A percentile compares a stretch with the other conserved stretches of the same genome.
These are phyloP conservation scores for Scheffersomyces insectosa DNA, from an alignment of 1,139 yeast genomes.

Conservation along the genomic window DNA sequence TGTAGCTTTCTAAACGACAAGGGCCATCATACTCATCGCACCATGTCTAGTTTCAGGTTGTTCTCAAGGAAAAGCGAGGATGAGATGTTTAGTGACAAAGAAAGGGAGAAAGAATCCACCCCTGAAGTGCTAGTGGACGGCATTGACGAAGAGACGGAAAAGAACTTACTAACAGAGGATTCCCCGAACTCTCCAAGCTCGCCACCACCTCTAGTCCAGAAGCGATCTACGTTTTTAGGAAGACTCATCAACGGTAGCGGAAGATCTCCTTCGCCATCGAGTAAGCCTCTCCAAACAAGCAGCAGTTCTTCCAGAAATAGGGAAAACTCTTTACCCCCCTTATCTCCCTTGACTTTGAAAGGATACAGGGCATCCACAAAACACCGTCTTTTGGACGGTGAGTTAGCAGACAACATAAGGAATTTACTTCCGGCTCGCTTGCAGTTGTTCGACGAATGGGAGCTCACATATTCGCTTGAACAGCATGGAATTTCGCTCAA, in stretches of 20 bases:
- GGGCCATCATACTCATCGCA: no score
- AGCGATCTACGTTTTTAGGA: neutral
- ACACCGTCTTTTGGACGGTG: conserved; percentile 54
- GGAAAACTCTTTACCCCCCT: conserved; percentile 29
- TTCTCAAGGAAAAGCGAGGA: no score
- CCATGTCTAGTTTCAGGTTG: no score
- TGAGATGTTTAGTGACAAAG: no score
- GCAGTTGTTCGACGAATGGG: conserved; percentile 79
- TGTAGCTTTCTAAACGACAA: no score
- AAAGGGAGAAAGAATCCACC: no score
- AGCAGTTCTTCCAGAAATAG: neutral
- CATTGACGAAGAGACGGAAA: no score
- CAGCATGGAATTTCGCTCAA: conserved; percentile 88
- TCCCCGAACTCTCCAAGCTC: no score
- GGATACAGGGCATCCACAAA: conserved; percentile 65
- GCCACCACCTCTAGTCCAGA: neutral
- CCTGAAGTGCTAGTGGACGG: no score
- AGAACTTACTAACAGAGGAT: no score
- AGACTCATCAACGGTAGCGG: neutral
- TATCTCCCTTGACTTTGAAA: conserved; percentile 28
- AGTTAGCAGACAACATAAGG: conserved; percentile 74
- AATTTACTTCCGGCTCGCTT: conserved; percentile 72
- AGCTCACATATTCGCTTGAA: conserved; percentile 74
- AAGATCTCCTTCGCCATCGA: neutral
- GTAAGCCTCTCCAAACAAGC: neutral